Base-by-base conservation (phyloP, 169 alveolate species). In the Eimeria praecox region DNA sequence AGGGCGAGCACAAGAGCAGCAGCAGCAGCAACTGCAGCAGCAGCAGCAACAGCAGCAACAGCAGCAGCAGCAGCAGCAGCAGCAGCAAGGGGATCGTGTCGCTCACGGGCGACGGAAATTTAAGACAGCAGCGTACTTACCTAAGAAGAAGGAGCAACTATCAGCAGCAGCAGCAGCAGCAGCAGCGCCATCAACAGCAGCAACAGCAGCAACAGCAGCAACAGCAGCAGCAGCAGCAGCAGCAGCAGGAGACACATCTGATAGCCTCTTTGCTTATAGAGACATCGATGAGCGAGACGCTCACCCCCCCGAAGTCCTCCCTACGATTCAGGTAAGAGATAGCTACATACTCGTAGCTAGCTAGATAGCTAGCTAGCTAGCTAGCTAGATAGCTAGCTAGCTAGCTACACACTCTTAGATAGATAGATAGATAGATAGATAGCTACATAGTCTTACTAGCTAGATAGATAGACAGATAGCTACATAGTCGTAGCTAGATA, bases 11-110 rank as follows among this genome's bases (percentile, higher is more conserved):
- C 30, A 12, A 9, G 27, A n/a, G 62, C 88, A 78, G 59, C 90
- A 44, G 90, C 90, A 40, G 27, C 69, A 44, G 69, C 90, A 44
- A 46, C 90, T 46, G 90, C 90, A 82, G 90, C 90, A 82, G 90
- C 87, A 35, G 87, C 87, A 35, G 59, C 87, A 35, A 38, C 54
- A 22, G 87, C 80, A 77, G 56, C 87, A 35, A 40, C 87, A 24
- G 87, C 80, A 77, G 52, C 87, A 35, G 90, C 71, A 49, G 90
- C 90, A 6, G 62, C 56, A 18, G 88, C 88, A n/a, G 73, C 73
- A 10, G 73, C 90, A 78, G 64, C 90, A 82, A 35, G 71, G 16
- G 20, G 90, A 49, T 18, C 69, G 69, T 20, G 46, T 44, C 18
- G 69, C 90, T 1, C 88, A 78, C 59, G 88, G 88, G 59, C 35